Conservation (phyloP, 1,284 basidiomycete species). For the Apiotrichum domesticum region DNA sequence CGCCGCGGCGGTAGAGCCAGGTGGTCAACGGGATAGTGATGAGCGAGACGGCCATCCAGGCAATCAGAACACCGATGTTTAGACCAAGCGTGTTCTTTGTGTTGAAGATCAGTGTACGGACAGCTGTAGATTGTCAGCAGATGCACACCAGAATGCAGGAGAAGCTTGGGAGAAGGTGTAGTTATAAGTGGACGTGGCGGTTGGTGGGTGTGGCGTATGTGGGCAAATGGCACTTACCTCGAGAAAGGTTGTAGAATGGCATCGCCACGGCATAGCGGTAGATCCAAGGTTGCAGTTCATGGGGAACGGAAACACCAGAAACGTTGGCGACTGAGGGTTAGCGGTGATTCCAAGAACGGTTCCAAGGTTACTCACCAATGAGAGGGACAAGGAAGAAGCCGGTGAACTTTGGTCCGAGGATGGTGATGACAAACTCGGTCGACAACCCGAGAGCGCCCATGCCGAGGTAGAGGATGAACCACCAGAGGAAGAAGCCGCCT, state of each 20-base stretch:
- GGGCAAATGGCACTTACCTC: not conserved
- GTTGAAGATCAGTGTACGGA: conserved; percentile 61
- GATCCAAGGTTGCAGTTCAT: conserved; percentile 61
- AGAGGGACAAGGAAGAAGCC: conserved; percentile 41
- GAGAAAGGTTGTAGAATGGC: conserved; percentile 66
- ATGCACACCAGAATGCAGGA: no score
- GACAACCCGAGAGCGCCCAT: conserved; percentile 51
- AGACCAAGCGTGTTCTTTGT: conserved; percentile 56
- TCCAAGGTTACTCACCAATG: conserved; percentile 45
- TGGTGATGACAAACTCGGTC: conserved; percentile 52
- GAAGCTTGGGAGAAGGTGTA: no score
- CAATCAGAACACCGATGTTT: conserved; percentile 52
- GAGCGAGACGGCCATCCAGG: conserved; percentile 48
- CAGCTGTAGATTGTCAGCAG: conserved; percentile 12
- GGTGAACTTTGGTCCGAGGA: conserved; percentile 42
- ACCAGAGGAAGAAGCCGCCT: conserved; percentile 65
- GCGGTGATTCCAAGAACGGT: not conserved
- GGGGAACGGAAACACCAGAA: conserved; percentile 57
- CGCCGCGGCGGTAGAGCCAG: conserved; percentile 44
- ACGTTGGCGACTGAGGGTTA: conserved; percentile 57
- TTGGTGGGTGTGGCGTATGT: no score
- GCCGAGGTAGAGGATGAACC: conserved; percentile 61
- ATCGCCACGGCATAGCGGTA: conserved; percentile 55
- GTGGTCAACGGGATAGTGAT: conserved; percentile 49
- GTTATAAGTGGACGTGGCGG: no score